These are phyloP conservation scores for Podila verticillata DNA, from an alignment of 192 early-diverging fungal genomes.

Conservation along the genomic window DNA sequence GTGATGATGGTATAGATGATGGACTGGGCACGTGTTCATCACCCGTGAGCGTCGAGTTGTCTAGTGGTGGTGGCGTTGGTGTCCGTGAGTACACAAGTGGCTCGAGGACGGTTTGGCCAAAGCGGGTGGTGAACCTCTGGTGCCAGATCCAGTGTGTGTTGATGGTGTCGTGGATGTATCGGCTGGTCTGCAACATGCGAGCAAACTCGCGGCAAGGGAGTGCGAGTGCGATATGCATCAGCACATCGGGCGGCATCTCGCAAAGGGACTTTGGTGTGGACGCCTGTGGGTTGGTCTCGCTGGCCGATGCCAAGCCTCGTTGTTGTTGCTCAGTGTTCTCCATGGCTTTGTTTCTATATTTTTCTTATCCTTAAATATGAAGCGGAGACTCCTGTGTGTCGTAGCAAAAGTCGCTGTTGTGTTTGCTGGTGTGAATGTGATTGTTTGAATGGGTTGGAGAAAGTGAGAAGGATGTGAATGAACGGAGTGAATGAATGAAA, in stretches of 20 bases:
- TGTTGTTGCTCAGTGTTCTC: neutral
- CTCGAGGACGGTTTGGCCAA: slow-evolving; percentile 29
- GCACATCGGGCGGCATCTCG: slow-evolving; percentile 28
- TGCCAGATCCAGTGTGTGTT: slow-evolving; percentile 46
- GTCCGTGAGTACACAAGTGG: neutral
- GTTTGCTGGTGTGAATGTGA: neutral
- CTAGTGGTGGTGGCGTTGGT: neutral
- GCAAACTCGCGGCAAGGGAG: slow-evolving; percentile 26
- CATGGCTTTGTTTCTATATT: neutral
- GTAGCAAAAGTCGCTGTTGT: neutral
- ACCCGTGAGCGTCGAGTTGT: neutral
- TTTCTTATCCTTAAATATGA: too few relatives aligned
- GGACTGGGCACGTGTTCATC: neutral
- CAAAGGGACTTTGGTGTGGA: neutral
- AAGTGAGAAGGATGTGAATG: neutral
- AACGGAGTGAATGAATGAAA: too few relatives aligned
- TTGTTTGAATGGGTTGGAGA: neutral
- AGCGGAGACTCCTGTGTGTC: neutral
- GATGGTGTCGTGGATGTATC: slow-evolving; percentile 7
- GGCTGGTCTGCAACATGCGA: slow-evolving; percentile 29
- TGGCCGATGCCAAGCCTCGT: neutral
- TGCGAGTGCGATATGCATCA: slow-evolving; percentile 17
- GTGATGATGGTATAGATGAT: neutral
- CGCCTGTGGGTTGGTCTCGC: neutral
- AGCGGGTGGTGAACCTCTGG: slow-evolving; percentile 21